Evolutionary conservation across 331 rosid species (phyloP), one percentile per base, ranked within the genome.

Genomic region (Telfairia occidentalis): DNA sequence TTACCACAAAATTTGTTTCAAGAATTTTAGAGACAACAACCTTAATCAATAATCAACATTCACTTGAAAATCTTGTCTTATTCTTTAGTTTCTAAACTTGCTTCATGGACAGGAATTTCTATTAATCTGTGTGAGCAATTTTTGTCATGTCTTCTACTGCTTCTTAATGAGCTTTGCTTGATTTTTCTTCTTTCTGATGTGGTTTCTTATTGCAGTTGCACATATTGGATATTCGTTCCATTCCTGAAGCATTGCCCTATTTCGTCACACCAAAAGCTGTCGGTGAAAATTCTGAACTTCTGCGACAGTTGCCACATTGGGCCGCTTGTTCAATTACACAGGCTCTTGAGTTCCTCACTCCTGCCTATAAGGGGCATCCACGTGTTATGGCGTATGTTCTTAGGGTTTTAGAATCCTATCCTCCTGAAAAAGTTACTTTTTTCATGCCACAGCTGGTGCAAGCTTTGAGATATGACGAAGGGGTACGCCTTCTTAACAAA

Each of bases 371-470:
- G 85, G 96, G 98, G 15, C 97, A 95, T 83, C 97, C 96, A 29
- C 96, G 98, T 55, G 97, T 95, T 42, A 95, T 95, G 98, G 97
- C 98, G 63, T 95, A 95, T 76, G 92, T 95, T 83, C 89, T 91
- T 72, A 91, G 98, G 82, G 97, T 95, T 74, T 79, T 95, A 77
- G 98, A 95, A 80, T 90, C 98, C 78, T 95, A 95, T 81, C 98
- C 98, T 81, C 97, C 97, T 30, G 96, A 86, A 61, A 83, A 87
- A 57, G 98, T 95, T 67, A 95, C 96, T 13, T 95, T 95, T 84
- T 95, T 95, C 85, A 95, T 92, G 97, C 97, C 98, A 46, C 98
- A 95, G 85, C 82, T 95, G 55, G 98, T 95, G 83, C 98, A 95
- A 82, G 89, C 98, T 55, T 81, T 95, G 83, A 92, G 97, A 74